Evolutionary conservation across 345 rosid species (phyloP), one percentile per base, ranked within the genome.

Genomic region (Lenwebbia sp.): DNA sequence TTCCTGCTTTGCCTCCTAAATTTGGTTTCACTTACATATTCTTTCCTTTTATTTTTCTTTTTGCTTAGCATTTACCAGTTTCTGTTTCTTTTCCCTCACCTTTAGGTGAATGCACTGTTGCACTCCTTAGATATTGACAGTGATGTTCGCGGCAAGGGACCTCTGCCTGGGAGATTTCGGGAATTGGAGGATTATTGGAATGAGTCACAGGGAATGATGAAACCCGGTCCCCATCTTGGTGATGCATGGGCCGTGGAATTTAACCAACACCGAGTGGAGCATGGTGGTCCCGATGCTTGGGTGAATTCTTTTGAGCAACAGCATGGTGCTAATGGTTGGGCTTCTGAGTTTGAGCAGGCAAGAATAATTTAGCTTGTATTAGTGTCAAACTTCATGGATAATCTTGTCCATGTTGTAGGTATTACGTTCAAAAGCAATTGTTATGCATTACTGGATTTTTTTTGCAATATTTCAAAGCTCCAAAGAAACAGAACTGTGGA

Each of bases 171-270:
- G 90, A 93, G 99, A 91, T 93, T 90, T 84, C 92, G 87, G 74
- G 99, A 98, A 91, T 89, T 98, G 89, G 99, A 98, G 86, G 96
- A 90, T 88, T 93, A 96, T 86, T 98, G 99, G 99, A 96, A 96
- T 88, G 99, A 98, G 92, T 98, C 99, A 28, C 99, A 96, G 92
- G 94, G 95, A 87, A 83, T 91, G 89, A 53, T 89, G 88, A 91
- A 90, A 84, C 93, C 94, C 85, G 92, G 89, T 88, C 88, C 94
- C 82, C 95, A 91, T 88, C 90, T 92, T 88, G 92, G 93, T 21
- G 96, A 98, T 87, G 91, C 92, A 88, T 98, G 99, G 99, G 91
- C 92, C 49, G 55, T 90, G 33, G 99, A 96, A 90, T 98, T 94
- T 91, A 90, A 87, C 90, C 96, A 91, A 86, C 94, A 87, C 62